Evolutionary conservation across 768 basidiomycete genomes (phyloP), one percentile per base, ranked within the genome.

Genomic region (Auricularia heimuer): DNA sequence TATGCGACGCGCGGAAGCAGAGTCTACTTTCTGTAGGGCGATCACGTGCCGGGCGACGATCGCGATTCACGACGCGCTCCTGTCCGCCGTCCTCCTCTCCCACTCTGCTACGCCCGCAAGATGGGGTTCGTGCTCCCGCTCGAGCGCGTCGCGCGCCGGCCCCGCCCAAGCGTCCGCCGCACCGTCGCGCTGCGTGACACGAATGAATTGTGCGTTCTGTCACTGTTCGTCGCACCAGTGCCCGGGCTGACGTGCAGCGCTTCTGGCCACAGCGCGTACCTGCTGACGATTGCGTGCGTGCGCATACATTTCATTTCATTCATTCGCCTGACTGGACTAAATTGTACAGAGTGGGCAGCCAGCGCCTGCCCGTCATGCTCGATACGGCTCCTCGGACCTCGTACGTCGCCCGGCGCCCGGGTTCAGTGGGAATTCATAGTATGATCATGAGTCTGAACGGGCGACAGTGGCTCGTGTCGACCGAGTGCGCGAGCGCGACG

Each of bases 311-410:
- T 6, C 16, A 16, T 12, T 51, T 7, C 63, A 64, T 34, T 42
- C 18, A n/a, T 18, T 36, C 14, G 24, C 21, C 51, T 54, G 29
- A 29, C 29, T 29, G 29, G 1, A 29, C 29, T 29, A 1, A 29
- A 29, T 1, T 29, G 29, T 29, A 29, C 64, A 82, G 79, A 39
- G 72, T 82, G 56, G 80, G 79, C 58, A 75, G 74, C 3, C 79
- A 81, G 69, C 66, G 73, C 47, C 78, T 84, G 65, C 74, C 75
- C 70, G 74, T 80, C 24, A 77, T 82, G 3, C 73, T 84, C 35
- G 83, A 85, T 69, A 85, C 84, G 7, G 84, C 61, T 85, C 83
- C 3, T 79, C 85, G 1, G 84, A 85, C 70, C 69, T 85, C 68
- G 83, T 83, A 68, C 58, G 76, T 69, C 39, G 62, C 66, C 54